phyloP scores from a whole-genome alignment of 148 eudicot genomes.

The Nepenthes gracilis region DNA sequence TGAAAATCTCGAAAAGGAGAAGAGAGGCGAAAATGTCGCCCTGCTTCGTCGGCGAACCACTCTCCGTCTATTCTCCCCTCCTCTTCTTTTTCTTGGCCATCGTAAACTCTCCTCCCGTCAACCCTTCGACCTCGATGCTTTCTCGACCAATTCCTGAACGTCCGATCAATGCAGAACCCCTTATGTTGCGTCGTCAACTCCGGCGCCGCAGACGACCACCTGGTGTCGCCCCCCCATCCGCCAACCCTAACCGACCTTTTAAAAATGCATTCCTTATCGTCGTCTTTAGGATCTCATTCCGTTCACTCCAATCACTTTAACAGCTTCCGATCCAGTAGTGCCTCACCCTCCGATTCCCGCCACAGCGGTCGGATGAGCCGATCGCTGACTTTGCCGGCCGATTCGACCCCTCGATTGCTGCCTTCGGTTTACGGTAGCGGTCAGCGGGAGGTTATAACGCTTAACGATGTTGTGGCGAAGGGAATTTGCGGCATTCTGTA shows the following conservation, averaged over 20 bases:
- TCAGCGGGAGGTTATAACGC: conserved; percentile 9
- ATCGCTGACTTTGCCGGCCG: conserved; percentile 4
- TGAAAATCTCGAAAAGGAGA: background rate
- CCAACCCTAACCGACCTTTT: background rate
- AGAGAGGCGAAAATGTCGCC: background rate
- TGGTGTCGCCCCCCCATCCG: background rate
- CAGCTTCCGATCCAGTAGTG: background rate
- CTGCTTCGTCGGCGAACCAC: conserved; percentile 2
- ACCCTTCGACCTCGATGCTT: background rate
- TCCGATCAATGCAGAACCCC: conserved; percentile 8
- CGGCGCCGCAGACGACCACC: conserved; percentile 1
- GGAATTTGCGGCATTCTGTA: conserved; percentile 43
- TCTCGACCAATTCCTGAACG: background rate
- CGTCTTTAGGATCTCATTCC: background rate
- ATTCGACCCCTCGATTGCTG: background rate
- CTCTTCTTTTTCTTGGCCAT: background rate
- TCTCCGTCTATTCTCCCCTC: background rate
- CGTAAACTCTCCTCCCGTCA: background rate
- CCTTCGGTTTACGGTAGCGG: background rate
- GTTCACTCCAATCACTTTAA: background rate
- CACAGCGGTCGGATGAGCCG: background rate
- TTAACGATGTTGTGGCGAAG: conserved; percentile 34
- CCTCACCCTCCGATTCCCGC: background rate
- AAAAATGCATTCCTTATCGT: background rate
- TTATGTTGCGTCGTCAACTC: conserved; percentile 8